Base-by-base conservation (phyloP, 805 yeast species). In the Scheffersomyces lignosus region DNA sequence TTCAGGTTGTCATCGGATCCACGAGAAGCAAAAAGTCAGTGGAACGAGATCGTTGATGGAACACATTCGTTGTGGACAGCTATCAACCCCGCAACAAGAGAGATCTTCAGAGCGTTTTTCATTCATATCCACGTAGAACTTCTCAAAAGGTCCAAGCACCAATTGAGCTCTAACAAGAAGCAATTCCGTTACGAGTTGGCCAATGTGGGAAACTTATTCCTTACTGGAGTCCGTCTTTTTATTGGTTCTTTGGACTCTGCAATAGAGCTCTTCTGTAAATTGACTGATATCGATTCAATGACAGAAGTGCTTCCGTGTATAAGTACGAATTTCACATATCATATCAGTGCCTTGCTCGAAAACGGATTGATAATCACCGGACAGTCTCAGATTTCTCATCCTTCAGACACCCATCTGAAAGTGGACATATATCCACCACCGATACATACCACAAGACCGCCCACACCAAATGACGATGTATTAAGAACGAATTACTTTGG, bases 381-480 rank as follows among this genome's bases (percentile, higher is more conserved):
- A 9, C 98, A 90, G 58, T 83, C 91, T 3, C 96, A 89, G 54
- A 90, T 90, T 8, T 87, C 96, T 1, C 98, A 90, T 60, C 98
- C 98, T 1, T 63, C 73, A 13, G 59, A 54, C 17, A 13, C 14
- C 10, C 16, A 14, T 16, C 9, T 10, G 9, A 20, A 20, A 20
- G 27, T 7, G 15, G 47, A 39, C 9, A 36, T 40, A 1, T 50
- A 51, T 24, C 52, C 59, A 2, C 52, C 53, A 2, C 50, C 53
- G 1, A 49, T 43, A 18, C 35, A 33, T 20, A 36, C 35, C 14
- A 50, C 56, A 6, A 33, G 54, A 8, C 54, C 51, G 2, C 40
- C 44, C 12, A 48, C 51, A 1, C 52, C 53, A 7, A 7, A 7
- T 2, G 47, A 46, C 9, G 39, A 36, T 18, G 37, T 31, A 3